Base-by-base conservation (phyloP, 139 green algal species). In the Coccomyxa sp. region DNA sequence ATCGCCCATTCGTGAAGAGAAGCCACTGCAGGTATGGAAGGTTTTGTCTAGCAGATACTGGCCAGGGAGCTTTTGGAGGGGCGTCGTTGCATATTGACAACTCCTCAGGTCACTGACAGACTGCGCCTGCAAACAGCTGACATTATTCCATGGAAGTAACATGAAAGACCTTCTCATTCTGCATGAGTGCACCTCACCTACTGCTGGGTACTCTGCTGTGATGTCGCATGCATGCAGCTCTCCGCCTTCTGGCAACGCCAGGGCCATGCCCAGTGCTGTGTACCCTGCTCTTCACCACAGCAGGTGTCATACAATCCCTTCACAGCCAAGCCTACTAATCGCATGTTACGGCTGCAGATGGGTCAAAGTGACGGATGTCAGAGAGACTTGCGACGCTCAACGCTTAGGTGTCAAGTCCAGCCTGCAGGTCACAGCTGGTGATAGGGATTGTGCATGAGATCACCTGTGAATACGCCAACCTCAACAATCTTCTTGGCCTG, bases 381-480 rank as follows among this genome's bases (percentile, higher is more conserved):
- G 44, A 54, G 16, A 55, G 22, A 75, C 16, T 54, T 3, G 35
- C 39, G 70, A 34, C 8, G 70, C 31, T 41, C 41, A 31, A 8
- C 7, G 33, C 8, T 74, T 29, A 12, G 24, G 10, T 14, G 44
- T 14, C 33, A 50, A 50, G 8, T 24, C 70, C 12, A 38, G n/a
- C 8, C 34, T 50, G 33, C 18, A 41, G 33, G 33, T 12, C 33
- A 40, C 33, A 50, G 9, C 10, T 50, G 34, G 35, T 75, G 33
- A 14, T 33, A 37, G 22, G n/a, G n/a, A n/a, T n/a, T 72, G 27
- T 72, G 33, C 14, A 9, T 36, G 27, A n/a, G 18, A 31, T 54
- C 33, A 34, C 70, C 70, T 64, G 72, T 76, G 6, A 76, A 76
- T 7, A 76, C 72, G 16, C 72, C 72, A 34, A 76, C 37, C 29